Evolutionary conservation across 2,329 filamentous ascomycete genomes (phyloP).

Genomic region (Aspergillus sclerotialis): DNA sequence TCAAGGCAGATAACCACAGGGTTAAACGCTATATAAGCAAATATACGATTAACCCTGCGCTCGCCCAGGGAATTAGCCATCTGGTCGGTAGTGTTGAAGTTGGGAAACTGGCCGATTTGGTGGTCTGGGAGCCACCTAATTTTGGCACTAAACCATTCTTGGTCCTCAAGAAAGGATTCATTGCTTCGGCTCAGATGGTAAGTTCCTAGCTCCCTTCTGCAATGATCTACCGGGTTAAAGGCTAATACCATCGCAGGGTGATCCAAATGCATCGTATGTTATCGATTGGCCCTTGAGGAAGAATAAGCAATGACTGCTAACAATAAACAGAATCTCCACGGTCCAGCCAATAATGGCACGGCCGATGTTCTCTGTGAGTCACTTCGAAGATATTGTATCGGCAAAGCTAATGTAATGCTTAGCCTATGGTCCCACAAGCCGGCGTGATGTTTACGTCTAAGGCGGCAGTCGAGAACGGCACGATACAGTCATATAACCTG

Average conservation of each 20-base stretch:
- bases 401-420: not conserved
- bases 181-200: conserved; percentile 77
- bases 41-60: conserved; percentile 84
- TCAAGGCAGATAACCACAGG: conserved; percentile 74
- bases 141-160: conserved; percentile 76
- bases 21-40: conserved; percentile 86
- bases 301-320: not conserved
- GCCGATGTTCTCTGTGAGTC: conserved; percentile 65
- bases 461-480: conserved; percentile 57
- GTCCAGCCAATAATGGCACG: conserved; percentile 73
- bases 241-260: conserved; percentile 47
- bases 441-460: conserved; percentile 73
- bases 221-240: too few relatives aligned
- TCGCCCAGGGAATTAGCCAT: conserved; percentile 79
- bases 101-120: conserved; percentile 77
- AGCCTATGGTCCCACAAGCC: conserved; percentile 58
- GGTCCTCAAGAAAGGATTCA: conserved; percentile 77
- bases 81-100: conserved; percentile 75
- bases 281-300: not conserved
- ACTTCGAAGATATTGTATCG: not conserved
- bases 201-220: too few relatives aligned
- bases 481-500: conserved; percentile 60
- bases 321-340: conserved; percentile 55
- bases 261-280: conserved; percentile 59
- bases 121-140: conserved; percentile 72